Evolutionary conservation across 2,329 filamentous ascomycete species (phyloP), one percentile per base, ranked within the genome.

Genomic region (Aureobasidium namibiae): DNA sequence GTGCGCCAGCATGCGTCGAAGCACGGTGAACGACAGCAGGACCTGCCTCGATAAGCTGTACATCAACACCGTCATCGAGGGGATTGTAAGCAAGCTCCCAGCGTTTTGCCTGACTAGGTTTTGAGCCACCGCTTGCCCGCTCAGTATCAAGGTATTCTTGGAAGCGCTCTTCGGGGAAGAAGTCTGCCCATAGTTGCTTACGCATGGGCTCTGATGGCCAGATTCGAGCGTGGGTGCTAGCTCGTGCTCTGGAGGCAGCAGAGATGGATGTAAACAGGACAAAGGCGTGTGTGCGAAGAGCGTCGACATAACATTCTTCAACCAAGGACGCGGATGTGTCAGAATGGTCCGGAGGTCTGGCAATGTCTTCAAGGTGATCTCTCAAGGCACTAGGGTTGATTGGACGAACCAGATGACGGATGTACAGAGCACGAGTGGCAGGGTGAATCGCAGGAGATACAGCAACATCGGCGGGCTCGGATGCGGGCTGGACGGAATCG

Each of bases 161-260:
- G 4, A 95, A 80, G 63, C 84, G 83, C 26, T 90, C 84, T 18
- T 87, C 82, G 0, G 92, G 92, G 21, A 97, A 80, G 70, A 94
- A 97, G 70, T 99, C 94, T 3, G 90, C 89, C 82, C 87, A 95
- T 1, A 97, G 79, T 0, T 85, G 80, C 70, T 94, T 95, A 33
- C 94, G 82, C 65, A 87, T 89, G 61, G 86, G 84, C 74, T 97
- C 92, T 61, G 91, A 84, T 0, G 92, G 92, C 90, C 92, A 97
- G 36, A 91, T 82, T 23, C 81, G 82, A 60, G 85, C 83, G 72
- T 99, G 92, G 2, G 97, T 77, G 2, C 82, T 81, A 10, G 83
- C 81, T 50, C 92, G 87, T 9, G 89, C 91, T 23, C 90, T 82
- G 0, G 86, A 84, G 4, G 94, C 94, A 3, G 88, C 86, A 2